These are phyloP conservation scores for Dalechampia spathulata DNA, from an alignment of 441 rosid genomes.

Conservation along the genomic window DNA sequence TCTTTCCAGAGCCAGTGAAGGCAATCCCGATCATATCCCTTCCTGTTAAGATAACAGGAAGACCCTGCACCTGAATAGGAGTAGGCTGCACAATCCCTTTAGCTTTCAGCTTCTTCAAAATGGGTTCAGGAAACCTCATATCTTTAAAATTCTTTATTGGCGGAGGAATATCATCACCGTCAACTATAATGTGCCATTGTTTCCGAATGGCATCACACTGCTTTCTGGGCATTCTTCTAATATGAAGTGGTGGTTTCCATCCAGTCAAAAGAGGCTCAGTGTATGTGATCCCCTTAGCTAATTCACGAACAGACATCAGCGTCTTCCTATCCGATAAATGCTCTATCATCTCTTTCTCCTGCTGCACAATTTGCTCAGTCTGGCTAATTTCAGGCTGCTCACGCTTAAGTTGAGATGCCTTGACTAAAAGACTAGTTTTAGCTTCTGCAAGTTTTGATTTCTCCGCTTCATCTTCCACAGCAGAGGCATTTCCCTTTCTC, in stretches of 20 bases:
- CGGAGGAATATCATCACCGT: slow-evolving; percentile 81
- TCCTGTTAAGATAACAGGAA: slow-evolving; percentile 74
- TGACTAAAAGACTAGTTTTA: slow-evolving; percentile 86
- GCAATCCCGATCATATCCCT: slow-evolving; percentile 36
- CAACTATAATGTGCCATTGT: slow-evolving; percentile 90
- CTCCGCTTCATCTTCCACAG: slow-evolving; percentile 53
- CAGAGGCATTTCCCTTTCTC: slow-evolving; percentile 63
- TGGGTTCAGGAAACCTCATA: slow-evolving; percentile 73
- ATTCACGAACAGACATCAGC: slow-evolving; percentile 77
- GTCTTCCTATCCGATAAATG: slow-evolving; percentile 76
- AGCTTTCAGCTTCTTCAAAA: slow-evolving; percentile 58
- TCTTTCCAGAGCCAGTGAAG: slow-evolving; percentile 5
- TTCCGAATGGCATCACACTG: slow-evolving; percentile 59
- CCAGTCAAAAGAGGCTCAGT: not conserved
- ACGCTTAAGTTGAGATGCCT: slow-evolving; percentile 79
- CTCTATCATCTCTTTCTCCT: slow-evolving; percentile 93
- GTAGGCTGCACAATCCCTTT: slow-evolving; percentile 96
- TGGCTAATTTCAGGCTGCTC: slow-evolving; percentile 61
- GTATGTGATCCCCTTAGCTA: slow-evolving; percentile 87
- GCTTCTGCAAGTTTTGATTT: slow-evolving; percentile 60
- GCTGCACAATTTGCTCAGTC: slow-evolving; percentile 65
- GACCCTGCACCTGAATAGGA: slow-evolving; percentile 91
- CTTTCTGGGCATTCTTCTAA: not conserved
- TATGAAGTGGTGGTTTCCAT: not conserved
- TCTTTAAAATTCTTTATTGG: slow-evolving; percentile 75